These are phyloP conservation scores for Venturia nashicola DNA, from an alignment of 2,329 filamentous ascomycete genomes.

Conservation along the genomic window DNA sequence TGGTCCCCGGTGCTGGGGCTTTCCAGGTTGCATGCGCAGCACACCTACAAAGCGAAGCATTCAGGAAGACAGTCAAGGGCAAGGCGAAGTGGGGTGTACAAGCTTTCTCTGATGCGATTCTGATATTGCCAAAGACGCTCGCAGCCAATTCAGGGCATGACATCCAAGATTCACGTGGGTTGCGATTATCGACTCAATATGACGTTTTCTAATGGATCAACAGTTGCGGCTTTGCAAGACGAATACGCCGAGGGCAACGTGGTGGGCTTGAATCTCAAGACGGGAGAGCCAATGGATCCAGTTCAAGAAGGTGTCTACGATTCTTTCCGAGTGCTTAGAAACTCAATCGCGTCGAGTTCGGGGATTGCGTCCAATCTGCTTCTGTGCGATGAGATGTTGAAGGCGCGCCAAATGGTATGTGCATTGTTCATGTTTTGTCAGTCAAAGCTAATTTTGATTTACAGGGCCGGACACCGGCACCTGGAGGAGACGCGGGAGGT, in stretches of 20 bases:
- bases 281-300: conserved; percentile 90
- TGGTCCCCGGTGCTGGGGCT: conserved; percentile 86
- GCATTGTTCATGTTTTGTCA: not conserved
- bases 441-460: not conserved
- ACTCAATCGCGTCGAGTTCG: conserved; percentile 85
- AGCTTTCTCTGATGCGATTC: conserved; percentile 86
- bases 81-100: conserved; percentile 95
- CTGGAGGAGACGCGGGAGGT: not conserved
- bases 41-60: conserved; percentile 75
- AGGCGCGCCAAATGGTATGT: conserved; percentile 81
- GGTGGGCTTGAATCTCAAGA: conserved; percentile 75
- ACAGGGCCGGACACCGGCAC: not conserved
- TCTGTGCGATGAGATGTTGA: conserved; percentile 92
- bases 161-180: conserved; percentile 85
- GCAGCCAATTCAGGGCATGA: conserved; percentile 94
- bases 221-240: conserved; percentile 78
- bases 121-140: conserved; percentile 94
- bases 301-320: conserved; percentile 87
- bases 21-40: conserved; percentile 91
- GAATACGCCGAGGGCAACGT: conserved; percentile 73
- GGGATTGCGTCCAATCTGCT: conserved; percentile 92
- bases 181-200: not conserved
- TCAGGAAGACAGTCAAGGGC: conserved; percentile 85
- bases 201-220: conserved; percentile 14
- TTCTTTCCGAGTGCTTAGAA: conserved; percentile 87